Percentiles rank a stretch among this genome's conserved stretches.
These are phyloP conservation scores for Multifurca ochricompacta DNA, from an alignment of 768 basidiomycete species.

Conservation along the genomic window DNA sequence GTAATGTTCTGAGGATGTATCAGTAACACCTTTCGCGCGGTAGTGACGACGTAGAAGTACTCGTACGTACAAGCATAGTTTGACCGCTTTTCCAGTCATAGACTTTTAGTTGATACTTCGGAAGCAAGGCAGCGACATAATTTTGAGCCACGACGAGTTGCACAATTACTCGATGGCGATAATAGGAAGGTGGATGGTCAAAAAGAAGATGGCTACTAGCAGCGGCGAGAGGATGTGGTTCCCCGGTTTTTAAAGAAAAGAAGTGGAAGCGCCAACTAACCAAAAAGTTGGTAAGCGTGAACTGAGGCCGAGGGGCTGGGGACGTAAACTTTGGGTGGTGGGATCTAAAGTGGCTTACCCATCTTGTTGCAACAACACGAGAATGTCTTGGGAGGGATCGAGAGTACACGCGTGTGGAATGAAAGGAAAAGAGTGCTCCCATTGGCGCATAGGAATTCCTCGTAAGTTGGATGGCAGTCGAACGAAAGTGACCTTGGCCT, in stretches of 20 bases:
- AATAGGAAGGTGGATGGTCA: background rate
- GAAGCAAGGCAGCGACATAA: background rate
- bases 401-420: background rate
- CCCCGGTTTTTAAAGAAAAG: slow-evolving; percentile 6
- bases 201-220: background rate
- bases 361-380: background rate
- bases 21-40: background rate
- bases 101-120: background rate
- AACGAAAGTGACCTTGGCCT: background rate
- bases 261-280: background rate
- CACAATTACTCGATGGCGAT: background rate
- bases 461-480: slow-evolving; percentile 1
- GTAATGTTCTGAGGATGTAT: background rate
- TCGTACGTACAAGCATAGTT: slow-evolving; percentile 3
- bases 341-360: background rate
- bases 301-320: background rate
- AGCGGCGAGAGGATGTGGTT: slow-evolving; percentile 6
- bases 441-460: background rate
- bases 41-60: background rate
- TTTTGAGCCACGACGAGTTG: background rate
- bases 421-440: slow-evolving; percentile 6
- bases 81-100: slow-evolving; percentile 10
- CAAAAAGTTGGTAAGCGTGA: background rate
- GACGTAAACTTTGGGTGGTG: too few relatives aligned
- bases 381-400: slow-evolving; percentile 4